Evolutionary conservation across 768 basidiomycete genomes (phyloP).

Genomic region (Xerocomus brunneocitrinus): DNA sequence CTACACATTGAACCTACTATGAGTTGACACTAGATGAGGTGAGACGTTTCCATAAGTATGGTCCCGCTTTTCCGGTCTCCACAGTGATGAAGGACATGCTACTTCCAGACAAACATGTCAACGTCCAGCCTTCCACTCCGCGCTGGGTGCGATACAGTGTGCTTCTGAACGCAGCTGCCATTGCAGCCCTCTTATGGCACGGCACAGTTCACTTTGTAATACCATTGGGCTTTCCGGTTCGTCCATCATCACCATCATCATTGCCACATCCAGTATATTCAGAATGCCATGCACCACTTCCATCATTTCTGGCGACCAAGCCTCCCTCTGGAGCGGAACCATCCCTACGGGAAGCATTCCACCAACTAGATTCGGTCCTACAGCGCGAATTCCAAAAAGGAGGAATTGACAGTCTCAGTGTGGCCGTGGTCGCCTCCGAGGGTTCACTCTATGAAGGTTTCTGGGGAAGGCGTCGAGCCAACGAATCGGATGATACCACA

Average conservation of each 20-base stretch:
- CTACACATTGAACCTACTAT: too few relatives aligned
- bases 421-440: constrained; percentile 44
- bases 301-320: constrained; percentile 10
- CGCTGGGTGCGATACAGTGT: constrained; percentile 17
- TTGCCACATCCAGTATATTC: background rate
- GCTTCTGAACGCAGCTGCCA: constrained; percentile 6
- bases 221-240: background rate
- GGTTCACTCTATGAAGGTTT: constrained; percentile 44
- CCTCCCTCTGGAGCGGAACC: constrained; percentile 13
- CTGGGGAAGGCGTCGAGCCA: constrained; percentile 41
- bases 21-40: too few relatives aligned
- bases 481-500: constrained; percentile 33
- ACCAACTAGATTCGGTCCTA: constrained; percentile 5
- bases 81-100: background rate
- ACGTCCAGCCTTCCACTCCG: background rate
- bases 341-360: constrained; percentile 7
- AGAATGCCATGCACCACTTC: constrained; percentile 17
- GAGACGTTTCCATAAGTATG: too few relatives aligned
- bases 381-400: constrained; percentile 21
- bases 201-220: background rate
- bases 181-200: constrained; percentile 10
- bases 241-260: background rate
- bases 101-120: background rate
- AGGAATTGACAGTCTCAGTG: constrained; percentile 46
- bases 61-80: background rate